These are phyloP conservation scores for Hanseniaspora pseudoguilliermondii DNA, from an alignment of 805 yeast genomes.

Conservation along the genomic window DNA sequence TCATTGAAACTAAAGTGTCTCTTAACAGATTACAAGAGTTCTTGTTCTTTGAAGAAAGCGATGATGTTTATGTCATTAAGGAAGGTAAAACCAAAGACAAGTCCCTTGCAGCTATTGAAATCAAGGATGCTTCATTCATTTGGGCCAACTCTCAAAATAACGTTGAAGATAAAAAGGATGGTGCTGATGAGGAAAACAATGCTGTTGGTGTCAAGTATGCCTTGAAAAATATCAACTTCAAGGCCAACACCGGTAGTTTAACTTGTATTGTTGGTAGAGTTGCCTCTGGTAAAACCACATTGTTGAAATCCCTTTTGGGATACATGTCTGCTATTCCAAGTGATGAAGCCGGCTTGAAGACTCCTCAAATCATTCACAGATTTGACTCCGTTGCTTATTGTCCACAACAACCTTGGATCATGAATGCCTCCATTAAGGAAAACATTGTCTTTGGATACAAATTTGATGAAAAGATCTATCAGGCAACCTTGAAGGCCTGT, in stretches of 20 bases:
- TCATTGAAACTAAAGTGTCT: constrained; percentile 50
- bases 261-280: constrained; percentile 55
- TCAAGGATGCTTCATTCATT: constrained; percentile 40
- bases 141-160: constrained; percentile 30
- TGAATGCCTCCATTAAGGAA: constrained; percentile 38
- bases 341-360: constrained; percentile 5
- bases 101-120: constrained; percentile 28
- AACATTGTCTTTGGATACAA: constrained; percentile 41
- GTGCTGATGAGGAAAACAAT: constrained; percentile 28
- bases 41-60: constrained; percentile 36
- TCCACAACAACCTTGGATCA: constrained; percentile 46
- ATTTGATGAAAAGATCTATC: constrained; percentile 32
- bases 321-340: constrained; percentile 30
- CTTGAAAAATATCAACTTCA: constrained; percentile 35
- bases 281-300: constrained; percentile 55
- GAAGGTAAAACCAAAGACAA: constrained; percentile 18
- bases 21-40: constrained; percentile 41
- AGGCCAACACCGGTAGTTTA: constrained; percentile 41
- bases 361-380: constrained; percentile 23
- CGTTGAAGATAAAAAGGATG: constrained; percentile 4
- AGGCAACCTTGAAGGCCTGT: constrained; percentile 36
- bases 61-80: constrained; percentile 27
- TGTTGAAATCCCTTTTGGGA: constrained; percentile 43
- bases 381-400: constrained; percentile 40
- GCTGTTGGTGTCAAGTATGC: constrained; percentile 38